Conservation (phyloP, 2,329 filamentous ascomycete genomes). For the Cytospora piceicola region DNA sequence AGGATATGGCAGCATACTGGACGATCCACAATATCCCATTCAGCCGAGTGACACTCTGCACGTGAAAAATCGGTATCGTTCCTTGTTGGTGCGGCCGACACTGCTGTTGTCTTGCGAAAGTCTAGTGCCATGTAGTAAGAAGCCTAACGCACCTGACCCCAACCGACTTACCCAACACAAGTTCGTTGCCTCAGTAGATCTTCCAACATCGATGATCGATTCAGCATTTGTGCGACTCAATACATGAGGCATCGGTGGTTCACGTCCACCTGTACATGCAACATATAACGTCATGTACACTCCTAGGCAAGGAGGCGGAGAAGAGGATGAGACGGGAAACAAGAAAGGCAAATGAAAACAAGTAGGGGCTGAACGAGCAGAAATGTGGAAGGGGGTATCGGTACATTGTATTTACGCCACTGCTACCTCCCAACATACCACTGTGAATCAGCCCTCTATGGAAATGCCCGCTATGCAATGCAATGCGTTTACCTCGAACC, state of each 20-base stretch:
- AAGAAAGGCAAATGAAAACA: not conserved
- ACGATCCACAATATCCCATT: not conserved
- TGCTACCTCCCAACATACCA: not conserved
- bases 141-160: not conserved
- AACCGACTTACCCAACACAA: not conserved
- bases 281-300: not conserved
- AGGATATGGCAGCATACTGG: not conserved
- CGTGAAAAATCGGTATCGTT: not conserved
- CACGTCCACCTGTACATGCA: not conserved
- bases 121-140: not conserved
- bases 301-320: not conserved
- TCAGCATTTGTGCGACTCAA: not conserved
- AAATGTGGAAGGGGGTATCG: not conserved
- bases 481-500: conserved; percentile 38
- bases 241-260: not conserved
- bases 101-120: not conserved
- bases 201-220: not conserved
- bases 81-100: not conserved
- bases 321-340: not conserved
- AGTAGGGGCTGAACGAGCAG: not conserved
- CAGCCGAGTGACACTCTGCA: not conserved
- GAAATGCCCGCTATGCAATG: conserved; percentile 3
- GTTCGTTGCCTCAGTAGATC: not conserved
- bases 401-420: not conserved
- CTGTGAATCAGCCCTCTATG: not conserved